Base-by-base conservation (phyloP, 2,329 filamentous ascomycete species). In the Beauveria pseudobassiana region DNA sequence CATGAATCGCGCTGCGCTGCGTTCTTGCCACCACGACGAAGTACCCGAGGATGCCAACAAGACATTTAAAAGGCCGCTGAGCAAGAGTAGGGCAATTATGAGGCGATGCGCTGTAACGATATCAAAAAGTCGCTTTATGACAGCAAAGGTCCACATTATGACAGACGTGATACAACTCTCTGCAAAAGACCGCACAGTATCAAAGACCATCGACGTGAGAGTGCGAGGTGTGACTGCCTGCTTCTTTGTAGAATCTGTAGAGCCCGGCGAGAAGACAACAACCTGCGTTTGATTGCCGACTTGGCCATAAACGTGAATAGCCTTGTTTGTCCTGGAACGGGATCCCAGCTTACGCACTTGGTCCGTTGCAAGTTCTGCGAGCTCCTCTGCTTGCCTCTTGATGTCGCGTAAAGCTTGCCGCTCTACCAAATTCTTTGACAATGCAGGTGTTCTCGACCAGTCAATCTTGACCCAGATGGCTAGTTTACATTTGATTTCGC, bases 401-500 rank as follows among this genome's bases (percentile, higher is more conserved):
- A 89, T 84, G 70, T 96, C 91, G 63, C 88, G 86, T 45, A 92
- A 80, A 18, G 93, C 93, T 75, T 88, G 85, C 8, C 83, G 78
- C 72, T 87, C 83, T n/a, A 88, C 79, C 61, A 88, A 72, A 54
- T 79, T 81, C 72, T 84, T 85, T 18, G 81, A 82, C 48, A 87
- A 76, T 0, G 81, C 78, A 12, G 87, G 87, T 59, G 83, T 78
- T 66, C 86, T 88, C 28, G 85, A 82, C 95, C 95, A 98, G 67
- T 91, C 89, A n/a, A 96, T 85, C 69, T 88, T 89, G 59, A 87
- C 90, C 75, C 91, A 96, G 49, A 98, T 85, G 28, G 92, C 89
- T 61, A 99, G 83, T 76, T 95, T 97, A 74, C 91, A 96, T 73
- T 89, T 92, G 14, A 92, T 76, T 98, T 98, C 58, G 91, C 87